Evolutionary conservation across 176 grass and related monocot genomes (phyloP).

Genomic region (Avena atlantica): DNA sequence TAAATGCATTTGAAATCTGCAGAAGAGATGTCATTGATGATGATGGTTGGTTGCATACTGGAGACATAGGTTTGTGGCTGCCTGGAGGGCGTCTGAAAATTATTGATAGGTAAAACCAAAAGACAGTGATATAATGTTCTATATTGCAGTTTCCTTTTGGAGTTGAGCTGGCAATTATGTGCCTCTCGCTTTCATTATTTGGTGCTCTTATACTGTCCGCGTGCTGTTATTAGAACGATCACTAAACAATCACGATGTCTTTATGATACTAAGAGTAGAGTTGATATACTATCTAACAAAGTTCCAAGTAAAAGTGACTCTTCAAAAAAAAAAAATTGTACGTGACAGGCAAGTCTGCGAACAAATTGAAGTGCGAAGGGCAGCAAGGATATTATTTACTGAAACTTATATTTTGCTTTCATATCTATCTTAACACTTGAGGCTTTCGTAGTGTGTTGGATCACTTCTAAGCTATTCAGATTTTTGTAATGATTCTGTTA

Average conservation of each 20-base stretch:
- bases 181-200: not conserved
- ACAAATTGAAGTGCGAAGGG: not conserved
- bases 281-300: not conserved
- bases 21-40: slow-evolving; percentile 90
- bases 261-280: not conserved
- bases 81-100: slow-evolving; percentile 91
- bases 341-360: not conserved
- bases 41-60: slow-evolving; percentile 94
- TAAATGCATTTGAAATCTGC: slow-evolving; percentile 40
- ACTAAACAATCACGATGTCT: not conserved
- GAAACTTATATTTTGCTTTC: slow-evolving; percentile 4
- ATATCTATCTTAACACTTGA: not conserved
- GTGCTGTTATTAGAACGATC: not conserved
- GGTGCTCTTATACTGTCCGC: not conserved
- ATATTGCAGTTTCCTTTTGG: not conserved
- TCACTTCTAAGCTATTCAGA: slow-evolving; percentile 16
- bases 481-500: not conserved
- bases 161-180: not conserved
- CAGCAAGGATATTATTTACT: not conserved
- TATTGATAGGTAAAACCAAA: slow-evolving; percentile 78
- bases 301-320: slow-evolving; percentile 6
- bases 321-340: slow-evolving; percentile 9
- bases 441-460: not conserved
- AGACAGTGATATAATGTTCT: not conserved
- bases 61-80: slow-evolving; percentile 96